Percentiles rank a stretch among this genome's conserved stretches.
Conservation (phyloP, 257 asterid genomes). For the Verbena officinalis region DNA sequence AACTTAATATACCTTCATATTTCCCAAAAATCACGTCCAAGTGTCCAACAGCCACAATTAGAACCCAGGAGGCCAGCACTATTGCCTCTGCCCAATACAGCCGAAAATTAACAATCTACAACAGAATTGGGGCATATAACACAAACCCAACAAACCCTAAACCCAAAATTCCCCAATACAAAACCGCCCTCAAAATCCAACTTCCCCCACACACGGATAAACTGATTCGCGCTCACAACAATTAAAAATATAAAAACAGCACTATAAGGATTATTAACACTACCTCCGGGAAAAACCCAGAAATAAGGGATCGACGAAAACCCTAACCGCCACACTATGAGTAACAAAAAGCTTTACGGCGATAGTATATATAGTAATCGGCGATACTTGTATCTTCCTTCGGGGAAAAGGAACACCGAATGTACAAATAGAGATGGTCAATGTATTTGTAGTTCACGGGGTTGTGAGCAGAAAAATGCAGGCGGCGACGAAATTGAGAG, state of each 20-base stretch:
- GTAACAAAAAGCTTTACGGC: constrained; percentile 10
- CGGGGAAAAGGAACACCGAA: constrained; percentile 14
- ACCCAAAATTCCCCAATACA: constrained; percentile 28
- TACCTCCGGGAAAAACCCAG: constrained; percentile 24
- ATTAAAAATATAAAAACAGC: not conserved
- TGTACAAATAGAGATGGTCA: constrained; percentile 11
- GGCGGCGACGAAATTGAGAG: constrained; percentile 48
- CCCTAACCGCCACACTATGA: constrained; percentile 53
- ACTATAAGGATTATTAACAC: constrained; percentile 19
- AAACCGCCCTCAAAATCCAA: constrained; percentile 20
- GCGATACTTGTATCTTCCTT: not conserved
- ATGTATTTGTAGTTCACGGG: constrained; percentile 26
- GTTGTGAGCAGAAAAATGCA: constrained; percentile 34
- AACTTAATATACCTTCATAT: constrained; percentile 1
- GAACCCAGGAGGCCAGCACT: constrained; percentile 19
- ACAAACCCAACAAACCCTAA: constrained; percentile 20
- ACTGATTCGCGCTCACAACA: constrained; percentile 11
- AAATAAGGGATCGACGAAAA: constrained; percentile 40
- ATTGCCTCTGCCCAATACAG: constrained; percentile 17
- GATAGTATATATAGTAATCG: not conserved
- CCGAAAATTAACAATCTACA: constrained; percentile 22
- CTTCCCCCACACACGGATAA: constrained; percentile 16
- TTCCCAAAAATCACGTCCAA: constrained; percentile 11
- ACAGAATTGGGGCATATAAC: constrained; percentile 14
- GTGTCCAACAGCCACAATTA: constrained; percentile 25